These are phyloP conservation scores for Curvularia lunata DNA, from an alignment of 2,329 filamentous ascomycete species.

Conservation along the genomic window DNA sequence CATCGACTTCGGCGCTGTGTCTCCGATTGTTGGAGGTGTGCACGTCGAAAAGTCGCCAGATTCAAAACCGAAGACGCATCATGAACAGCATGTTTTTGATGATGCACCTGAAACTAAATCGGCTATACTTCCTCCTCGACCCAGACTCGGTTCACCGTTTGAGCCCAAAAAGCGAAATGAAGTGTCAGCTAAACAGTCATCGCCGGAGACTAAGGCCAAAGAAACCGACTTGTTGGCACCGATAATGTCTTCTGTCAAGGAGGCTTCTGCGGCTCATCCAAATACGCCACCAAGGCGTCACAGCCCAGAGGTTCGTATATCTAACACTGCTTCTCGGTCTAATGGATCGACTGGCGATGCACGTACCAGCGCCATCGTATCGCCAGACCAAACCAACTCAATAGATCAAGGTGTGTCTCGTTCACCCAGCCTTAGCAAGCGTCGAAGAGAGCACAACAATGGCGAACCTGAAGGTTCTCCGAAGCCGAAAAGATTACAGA, in stretches of 20 bases:
- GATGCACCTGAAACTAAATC: not conserved
- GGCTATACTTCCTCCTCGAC: not conserved
- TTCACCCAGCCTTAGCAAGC: conserved; percentile 13
- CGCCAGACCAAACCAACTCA: not conserved
- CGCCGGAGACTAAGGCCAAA: not conserved
- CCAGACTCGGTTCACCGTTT: conserved; percentile 24
- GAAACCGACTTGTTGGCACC: conserved; percentile 5
- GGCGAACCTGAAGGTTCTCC: not conserved
- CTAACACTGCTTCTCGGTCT: conserved; percentile 2
- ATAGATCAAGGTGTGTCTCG: not conserved
- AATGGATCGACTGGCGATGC: not conserved
- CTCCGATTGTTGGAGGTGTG: not conserved
- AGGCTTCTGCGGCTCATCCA: not conserved
- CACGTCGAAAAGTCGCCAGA: not conserved
- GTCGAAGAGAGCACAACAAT: conserved; percentile 7
- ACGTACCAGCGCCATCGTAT: not conserved
- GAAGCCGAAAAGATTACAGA: conserved; percentile 6
- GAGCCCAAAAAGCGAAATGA: not conserved
- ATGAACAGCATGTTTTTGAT: not conserved
- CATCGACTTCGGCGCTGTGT: not conserved
- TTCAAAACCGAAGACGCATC: not conserved
- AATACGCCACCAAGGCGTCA: conserved; percentile 3
- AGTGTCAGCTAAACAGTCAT: not conserved
- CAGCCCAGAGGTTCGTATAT: conserved; percentile 20
- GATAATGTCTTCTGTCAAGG: conserved; percentile 1